These are phyloP conservation scores for Talaromyces marneffei DNA, from an alignment of 2,329 filamentous ascomycete genomes.

Conservation along the genomic window DNA sequence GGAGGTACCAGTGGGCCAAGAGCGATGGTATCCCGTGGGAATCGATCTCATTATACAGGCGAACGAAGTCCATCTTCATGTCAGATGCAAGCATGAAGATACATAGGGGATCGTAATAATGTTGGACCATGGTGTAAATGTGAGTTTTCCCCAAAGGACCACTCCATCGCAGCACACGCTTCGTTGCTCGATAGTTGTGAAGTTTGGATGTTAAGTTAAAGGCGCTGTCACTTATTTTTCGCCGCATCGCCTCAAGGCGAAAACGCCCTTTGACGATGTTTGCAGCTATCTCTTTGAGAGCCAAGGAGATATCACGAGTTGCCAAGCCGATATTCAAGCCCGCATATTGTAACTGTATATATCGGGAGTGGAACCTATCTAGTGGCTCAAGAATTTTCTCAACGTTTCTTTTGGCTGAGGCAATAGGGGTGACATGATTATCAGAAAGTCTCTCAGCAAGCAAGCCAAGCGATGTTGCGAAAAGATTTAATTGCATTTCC, in stretches of 20 bases:
- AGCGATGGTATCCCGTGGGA: neutral
- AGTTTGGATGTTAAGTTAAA: neutral
- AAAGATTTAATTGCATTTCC: neutral
- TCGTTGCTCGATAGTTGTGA: neutral
- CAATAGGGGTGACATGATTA: slow-evolving; percentile 18
- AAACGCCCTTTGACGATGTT: too few relatives aligned
- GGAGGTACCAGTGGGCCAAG: slow-evolving; percentile 7
- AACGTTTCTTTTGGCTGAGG: slow-evolving; percentile 19
- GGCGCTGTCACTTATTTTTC: neutral
- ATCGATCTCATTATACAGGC: neutral
- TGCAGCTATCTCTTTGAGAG: neutral
- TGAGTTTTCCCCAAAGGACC: slow-evolving; percentile 9
- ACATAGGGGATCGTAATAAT: neutral
- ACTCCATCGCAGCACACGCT: neutral
- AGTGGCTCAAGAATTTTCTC: slow-evolving; percentile 16
- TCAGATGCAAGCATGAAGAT: neutral
- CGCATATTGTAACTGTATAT: slow-evolving; percentile 9
- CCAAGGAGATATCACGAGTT: neutral
- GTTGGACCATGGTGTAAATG: neutral
- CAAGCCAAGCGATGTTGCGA: neutral
- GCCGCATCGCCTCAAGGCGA: too few relatives aligned
- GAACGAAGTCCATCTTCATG: neutral
- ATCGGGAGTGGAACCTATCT: slow-evolving; percentile 3
- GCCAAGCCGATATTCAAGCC: neutral
- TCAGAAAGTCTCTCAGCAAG: slow-evolving; percentile 4